A percentile compares a stretch with the other conserved stretches of the same genome.
Evolutionary conservation across 495 filamentous ascomycete genomes (phyloP).

Genomic region (Podospora appendiculata): DNA sequence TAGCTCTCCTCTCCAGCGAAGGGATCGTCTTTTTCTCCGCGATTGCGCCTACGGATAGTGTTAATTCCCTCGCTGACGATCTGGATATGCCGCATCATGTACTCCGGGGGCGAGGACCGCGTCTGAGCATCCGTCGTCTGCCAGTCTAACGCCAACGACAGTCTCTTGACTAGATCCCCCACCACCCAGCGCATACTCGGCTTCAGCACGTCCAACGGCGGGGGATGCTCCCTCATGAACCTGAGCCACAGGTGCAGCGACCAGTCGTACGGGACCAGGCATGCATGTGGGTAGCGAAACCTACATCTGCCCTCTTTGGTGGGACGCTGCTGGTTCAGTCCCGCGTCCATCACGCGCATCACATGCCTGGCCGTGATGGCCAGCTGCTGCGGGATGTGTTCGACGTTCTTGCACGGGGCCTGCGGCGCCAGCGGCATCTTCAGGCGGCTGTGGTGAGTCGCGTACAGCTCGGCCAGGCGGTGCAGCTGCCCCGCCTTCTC

Average conservation of each 20-base stretch:
- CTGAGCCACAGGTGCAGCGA: constrained; percentile 7
- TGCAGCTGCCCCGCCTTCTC: constrained; percentile 5
- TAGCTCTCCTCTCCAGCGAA: background rate
- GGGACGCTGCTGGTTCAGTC: background rate
- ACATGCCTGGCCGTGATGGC: background rate
- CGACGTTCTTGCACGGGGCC: constrained; percentile 4
- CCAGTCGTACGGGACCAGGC: constrained; percentile 12
- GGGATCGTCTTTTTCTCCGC: background rate
- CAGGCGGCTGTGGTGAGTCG: background rate
- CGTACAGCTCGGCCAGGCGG: constrained; percentile 2
- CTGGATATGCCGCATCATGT: background rate
- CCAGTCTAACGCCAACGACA: background rate
- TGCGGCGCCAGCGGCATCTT: constrained; percentile 9
- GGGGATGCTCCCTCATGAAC: background rate
- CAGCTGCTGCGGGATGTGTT: constrained; percentile 7
- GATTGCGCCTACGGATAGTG: background rate
- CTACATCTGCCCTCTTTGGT: background rate
- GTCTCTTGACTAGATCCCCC: background rate
- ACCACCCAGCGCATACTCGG: background rate
- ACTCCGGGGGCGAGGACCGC: background rate
- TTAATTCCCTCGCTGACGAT: background rate
- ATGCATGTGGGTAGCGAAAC: constrained; percentile 7
- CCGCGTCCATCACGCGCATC: background rate
- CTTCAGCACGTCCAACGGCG: background rate
- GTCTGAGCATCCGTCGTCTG: background rate